Evolutionary conservation across 2,329 filamentous ascomycete species (phyloP).

Genomic region (Fulvia fulva): DNA sequence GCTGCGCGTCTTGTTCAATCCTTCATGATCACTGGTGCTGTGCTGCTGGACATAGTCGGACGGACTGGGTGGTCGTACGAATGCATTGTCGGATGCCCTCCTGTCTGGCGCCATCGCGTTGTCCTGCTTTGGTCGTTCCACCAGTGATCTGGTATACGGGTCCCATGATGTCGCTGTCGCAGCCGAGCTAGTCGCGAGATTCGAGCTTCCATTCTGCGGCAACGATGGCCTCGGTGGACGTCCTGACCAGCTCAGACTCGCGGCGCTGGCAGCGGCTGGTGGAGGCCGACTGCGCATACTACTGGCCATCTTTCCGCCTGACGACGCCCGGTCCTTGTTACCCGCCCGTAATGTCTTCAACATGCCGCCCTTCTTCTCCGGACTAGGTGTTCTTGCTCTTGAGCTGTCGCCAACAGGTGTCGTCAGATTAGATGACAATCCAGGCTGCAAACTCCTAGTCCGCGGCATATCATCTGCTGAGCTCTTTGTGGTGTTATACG

Average conservation of each 20-base stretch:
- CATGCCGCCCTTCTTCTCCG: constrained; percentile 58
- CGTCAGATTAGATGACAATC: constrained; percentile 14
- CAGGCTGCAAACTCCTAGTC: constrained; percentile 25
- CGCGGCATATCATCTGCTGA: constrained; percentile 30
- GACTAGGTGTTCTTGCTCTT: constrained; percentile 56
- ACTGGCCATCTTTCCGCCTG: constrained; percentile 43
- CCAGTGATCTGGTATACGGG: constrained; percentile 32
- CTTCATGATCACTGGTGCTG: constrained; percentile 20
- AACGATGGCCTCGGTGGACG: constrained; percentile 15
- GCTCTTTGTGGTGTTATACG: constrained; percentile 46
- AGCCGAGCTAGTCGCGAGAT: constrained; percentile 3
- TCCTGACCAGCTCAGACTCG: constrained; percentile 58
- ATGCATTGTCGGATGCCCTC: constrained; percentile 22
- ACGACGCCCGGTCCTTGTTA: constrained; percentile 30
- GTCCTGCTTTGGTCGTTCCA: constrained; percentile 20
- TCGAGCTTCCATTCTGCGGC: constrained; percentile 10
- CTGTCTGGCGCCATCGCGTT: constrained; percentile 3
- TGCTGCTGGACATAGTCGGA: constrained; percentile 24
- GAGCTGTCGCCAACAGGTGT: constrained; percentile 19
- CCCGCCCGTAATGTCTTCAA: constrained; percentile 36
- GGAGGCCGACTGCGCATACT: constrained; percentile 43
- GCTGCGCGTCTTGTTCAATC: constrained; percentile 10
- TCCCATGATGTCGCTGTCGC: constrained; percentile 28
- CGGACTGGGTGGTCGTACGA: constrained; percentile 31
- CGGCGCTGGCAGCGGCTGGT: constrained; percentile 59